A percentile compares a stretch with the other conserved stretches of the same genome.
Evolutionary conservation across 495 filamentous ascomycete genomes (phyloP).

Genomic region (Penicillium chermesinum): DNA sequence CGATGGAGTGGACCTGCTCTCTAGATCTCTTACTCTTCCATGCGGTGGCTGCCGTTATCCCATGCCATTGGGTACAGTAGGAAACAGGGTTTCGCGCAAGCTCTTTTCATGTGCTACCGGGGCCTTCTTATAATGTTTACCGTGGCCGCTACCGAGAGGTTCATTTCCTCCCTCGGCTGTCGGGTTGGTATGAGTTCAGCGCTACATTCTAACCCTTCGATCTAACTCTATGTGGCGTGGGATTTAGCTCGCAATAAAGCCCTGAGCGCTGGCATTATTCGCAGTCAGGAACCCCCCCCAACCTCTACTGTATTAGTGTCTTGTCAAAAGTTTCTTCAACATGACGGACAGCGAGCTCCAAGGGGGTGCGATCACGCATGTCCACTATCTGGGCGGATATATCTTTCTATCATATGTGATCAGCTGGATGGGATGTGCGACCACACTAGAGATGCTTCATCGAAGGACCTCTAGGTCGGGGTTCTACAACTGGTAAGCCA

Average conservation of each 20-base stretch:
- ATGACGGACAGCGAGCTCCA: constrained; percentile 19
- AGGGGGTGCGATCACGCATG: constrained; percentile 6
- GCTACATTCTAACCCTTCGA: too few species aligned
- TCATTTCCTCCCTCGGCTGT: background rate
- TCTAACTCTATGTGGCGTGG: too few species aligned
- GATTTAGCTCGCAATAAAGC: background rate
- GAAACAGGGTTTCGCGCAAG: background rate
- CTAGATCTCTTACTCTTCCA: constrained; percentile 9
- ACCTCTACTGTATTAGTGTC: too few species aligned
- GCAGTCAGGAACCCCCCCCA: too few species aligned
- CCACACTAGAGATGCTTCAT: constrained; percentile 78
- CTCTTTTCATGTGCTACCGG: background rate
- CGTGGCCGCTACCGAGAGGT: background rate
- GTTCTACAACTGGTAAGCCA: constrained; percentile 65
- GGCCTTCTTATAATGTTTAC: background rate
- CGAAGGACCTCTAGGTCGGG: constrained; percentile 63
- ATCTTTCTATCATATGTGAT: constrained; percentile 73
- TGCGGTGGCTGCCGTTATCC: too few species aligned
- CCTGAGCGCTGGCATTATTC: background rate
- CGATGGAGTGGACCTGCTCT: constrained; percentile 6
- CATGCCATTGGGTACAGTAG: too few species aligned
- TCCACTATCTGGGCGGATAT: constrained; percentile 55
- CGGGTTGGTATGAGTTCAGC: too few species aligned
- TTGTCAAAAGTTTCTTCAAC: background rate
- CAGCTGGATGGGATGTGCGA: constrained; percentile 69